A percentile compares a stretch with the other conserved stretches of the same genome.
Conservation (phyloP, 768 basidiomycete genomes). For the Imleria badia region DNA sequence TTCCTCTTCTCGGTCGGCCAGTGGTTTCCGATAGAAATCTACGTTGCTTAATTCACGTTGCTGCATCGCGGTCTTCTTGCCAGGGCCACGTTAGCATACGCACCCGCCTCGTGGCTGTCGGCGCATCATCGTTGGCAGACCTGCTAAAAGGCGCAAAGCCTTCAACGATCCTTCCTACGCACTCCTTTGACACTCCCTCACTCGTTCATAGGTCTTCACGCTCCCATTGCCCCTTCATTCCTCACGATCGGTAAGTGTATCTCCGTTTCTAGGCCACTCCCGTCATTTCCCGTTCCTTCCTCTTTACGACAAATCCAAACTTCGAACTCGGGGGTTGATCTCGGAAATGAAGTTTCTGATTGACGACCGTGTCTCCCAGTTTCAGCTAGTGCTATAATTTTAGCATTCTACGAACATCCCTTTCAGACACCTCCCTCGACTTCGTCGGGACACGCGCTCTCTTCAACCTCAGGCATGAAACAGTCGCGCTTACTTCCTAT, state of each 20-base stretch:
- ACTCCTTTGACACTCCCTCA: constrained; percentile 5
- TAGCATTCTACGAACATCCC: constrained; percentile 3
- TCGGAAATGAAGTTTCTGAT: constrained; percentile 14
- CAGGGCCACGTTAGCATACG: constrained; percentile 3
- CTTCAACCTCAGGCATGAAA: constrained; percentile 15
- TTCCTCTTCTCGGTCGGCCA: not conserved
- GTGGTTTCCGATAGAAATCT: not conserved
- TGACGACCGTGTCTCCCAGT: constrained; percentile 20
- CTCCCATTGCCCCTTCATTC: constrained; percentile 3
- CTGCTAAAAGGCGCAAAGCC: constrained; percentile 15
- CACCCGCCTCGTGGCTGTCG: constrained; percentile 16
- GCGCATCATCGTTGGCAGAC: constrained; percentile 3
- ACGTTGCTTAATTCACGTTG: constrained; percentile 6
- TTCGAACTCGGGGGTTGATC: constrained; percentile 11
- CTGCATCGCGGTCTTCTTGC: constrained; percentile 8
- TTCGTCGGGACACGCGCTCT: constrained; percentile 15
- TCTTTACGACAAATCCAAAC: constrained; percentile 1
- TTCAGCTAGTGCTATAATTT: constrained; percentile 14
- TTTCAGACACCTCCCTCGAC: constrained; percentile 12
- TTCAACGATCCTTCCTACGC: constrained; percentile 6
- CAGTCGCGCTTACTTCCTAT: constrained; percentile 28
- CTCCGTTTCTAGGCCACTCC: constrained; percentile 1
- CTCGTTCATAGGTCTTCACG: constrained; percentile 13
- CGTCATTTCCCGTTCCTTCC: constrained; percentile 8
- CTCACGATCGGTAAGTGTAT: constrained; percentile 27